Conservation (phyloP, 2,329 filamentous ascomycete genomes). For the Scopulariopsis brevicaulis region DNA sequence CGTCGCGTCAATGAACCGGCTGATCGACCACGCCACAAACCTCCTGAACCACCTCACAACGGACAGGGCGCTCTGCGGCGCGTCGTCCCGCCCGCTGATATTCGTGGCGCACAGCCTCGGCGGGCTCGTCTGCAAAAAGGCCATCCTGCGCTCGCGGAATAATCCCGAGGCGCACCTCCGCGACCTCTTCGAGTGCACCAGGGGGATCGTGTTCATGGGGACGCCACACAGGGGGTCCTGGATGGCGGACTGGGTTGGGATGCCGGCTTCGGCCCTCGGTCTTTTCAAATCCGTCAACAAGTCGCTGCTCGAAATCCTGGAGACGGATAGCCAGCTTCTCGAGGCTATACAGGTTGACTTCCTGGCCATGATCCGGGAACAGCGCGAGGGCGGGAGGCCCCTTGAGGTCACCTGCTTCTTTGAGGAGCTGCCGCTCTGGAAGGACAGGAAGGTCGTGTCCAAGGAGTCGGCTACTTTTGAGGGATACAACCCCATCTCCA, state of each 20-base stretch:
- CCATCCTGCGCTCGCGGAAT: constrained; percentile 18
- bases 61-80: constrained; percentile 10
- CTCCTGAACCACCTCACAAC: constrained; percentile 15
- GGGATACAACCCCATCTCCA: constrained; percentile 14
- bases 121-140: constrained; percentile 25
- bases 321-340: constrained; percentile 15
- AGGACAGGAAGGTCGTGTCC: constrained; percentile 13
- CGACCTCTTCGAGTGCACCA: constrained; percentile 13
- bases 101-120: constrained; percentile 26
- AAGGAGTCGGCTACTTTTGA: constrained; percentile 18
- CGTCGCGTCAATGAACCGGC: constrained; percentile 12
- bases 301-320: constrained; percentile 14
- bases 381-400: constrained; percentile 5
- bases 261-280: not conserved
- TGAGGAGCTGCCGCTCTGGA: constrained; percentile 18
- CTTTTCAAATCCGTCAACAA: constrained; percentile 16
- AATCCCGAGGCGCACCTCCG: constrained; percentile 16
- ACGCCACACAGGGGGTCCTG: constrained; percentile 22
- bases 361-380: constrained; percentile 14
- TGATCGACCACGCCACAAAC: constrained; percentile 17
- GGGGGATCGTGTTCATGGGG: constrained; percentile 23
- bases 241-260: constrained; percentile 19
- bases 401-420: constrained; percentile 21
- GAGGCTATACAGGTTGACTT: constrained; percentile 14
- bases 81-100: constrained; percentile 16